Conservation (phyloP, 805 yeast species). For the Ogataea ganodermae region DNA sequence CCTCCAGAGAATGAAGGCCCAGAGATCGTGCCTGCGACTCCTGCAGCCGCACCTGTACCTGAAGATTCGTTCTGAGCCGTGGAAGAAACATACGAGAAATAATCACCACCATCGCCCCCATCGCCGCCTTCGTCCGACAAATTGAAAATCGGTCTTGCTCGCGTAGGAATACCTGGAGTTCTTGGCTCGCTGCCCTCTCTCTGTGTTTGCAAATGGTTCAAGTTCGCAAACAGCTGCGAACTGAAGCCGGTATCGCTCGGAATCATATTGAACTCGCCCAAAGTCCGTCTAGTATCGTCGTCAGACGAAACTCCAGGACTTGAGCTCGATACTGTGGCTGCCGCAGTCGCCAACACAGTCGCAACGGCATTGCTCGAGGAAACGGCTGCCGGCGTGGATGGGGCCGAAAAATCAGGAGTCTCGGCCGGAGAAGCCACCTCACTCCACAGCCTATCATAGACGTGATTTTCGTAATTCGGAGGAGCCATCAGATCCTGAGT, state of each 20-base stretch:
- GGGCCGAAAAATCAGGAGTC: conserved; percentile 46
- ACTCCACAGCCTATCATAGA: conserved; percentile 78
- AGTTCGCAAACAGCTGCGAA: conserved; percentile 48
- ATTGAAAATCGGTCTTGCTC: conserved; percentile 33
- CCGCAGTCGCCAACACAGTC: neutral
- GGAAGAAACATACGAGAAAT: conserved; percentile 30
- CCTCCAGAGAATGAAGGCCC: conserved; percentile 29
- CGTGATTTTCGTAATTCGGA: conserved; percentile 79
- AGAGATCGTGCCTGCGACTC: conserved; percentile 13
- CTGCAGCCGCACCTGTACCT: neutral
- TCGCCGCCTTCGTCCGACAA: conserved; percentile 23
- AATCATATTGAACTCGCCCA: conserved; percentile 30
- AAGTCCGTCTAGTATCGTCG: conserved; percentile 11
- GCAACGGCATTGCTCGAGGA: neutral
- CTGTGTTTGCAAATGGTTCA: conserved; percentile 52
- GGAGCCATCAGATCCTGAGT: conserved; percentile 68
- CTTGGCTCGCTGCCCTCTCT: conserved; percentile 43
- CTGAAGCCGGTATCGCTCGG: conserved; percentile 28
- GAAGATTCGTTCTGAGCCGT: neutral
- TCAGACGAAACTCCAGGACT: conserved; percentile 1
- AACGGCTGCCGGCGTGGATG: conserved; percentile 18
- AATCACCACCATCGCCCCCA: conserved; percentile 23
- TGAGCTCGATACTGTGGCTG: conserved; percentile 2
- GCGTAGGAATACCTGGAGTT: conserved; percentile 10
- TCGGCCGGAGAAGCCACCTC: conserved; percentile 55